Base-by-base conservation (phyloP, 305 asterid genomes). In the Fraxinus velutina region DNA sequence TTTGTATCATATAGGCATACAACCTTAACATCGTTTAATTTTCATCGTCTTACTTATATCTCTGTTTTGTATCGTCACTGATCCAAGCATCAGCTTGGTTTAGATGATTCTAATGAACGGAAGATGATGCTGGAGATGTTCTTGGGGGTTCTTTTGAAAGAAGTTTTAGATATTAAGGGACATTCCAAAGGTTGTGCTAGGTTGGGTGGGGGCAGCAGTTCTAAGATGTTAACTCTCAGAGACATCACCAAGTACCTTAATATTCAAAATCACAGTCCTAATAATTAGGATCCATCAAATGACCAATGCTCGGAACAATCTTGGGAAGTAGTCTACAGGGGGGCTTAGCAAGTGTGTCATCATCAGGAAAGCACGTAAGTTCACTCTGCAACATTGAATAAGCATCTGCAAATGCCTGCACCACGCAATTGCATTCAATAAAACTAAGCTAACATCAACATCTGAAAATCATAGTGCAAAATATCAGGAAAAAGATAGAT, bases 351-450 rank as follows among this genome's bases (percentile, higher is more conserved):
- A 84, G 83, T 55, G 83, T 74, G 75, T 85, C 94, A 82, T 88
- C 93, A 71, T 87, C 88, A 55, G 88, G 85, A 78, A 90, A 85
- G 82, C 87, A 83, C 32, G 90, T 68, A 75, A 92, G 89, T 90
- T 92, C 97, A 80, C 85, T 89, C 87, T 92, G 92, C 85, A 96
- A 89, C 91, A 91, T 91, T 79, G 94, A 90, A 93, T 96, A 88
- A 85, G 99, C 99, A 93, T 96, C 99, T 6, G 98, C 97, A 88
- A 94, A 96, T 83, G 99, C 98, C 98, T 95, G 91, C 86, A 85
- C 76, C 81, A 85, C 64, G 78, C 52, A 81, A 60, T 55, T 52
- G 76, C 36, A 77, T 77, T 37, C 32, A 19, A 81, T 75, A 64
- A 5, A 78, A 24, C 77, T 7, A 60, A 36, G 60, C 17, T 47